phyloP scores from a whole-genome alignment of 2,329 filamentous ascomycete genomes.

The Fusarium sp. region DNA sequence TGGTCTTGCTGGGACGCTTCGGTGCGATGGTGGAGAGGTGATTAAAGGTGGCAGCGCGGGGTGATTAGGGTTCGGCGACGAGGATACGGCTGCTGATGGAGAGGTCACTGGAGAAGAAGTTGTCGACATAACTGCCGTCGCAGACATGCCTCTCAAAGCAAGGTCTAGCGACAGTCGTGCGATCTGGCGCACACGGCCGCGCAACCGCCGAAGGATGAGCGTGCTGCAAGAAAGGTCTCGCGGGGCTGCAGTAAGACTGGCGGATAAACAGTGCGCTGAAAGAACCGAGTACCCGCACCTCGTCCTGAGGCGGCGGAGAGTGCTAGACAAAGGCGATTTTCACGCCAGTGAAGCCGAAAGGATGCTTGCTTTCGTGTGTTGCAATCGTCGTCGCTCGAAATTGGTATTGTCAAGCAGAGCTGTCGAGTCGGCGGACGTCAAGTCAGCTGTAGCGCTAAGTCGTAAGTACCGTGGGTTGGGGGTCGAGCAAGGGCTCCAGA shows the following conservation, averaged over 20 bases:
- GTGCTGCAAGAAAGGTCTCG: constrained; percentile 35
- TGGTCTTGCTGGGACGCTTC: constrained; percentile 72
- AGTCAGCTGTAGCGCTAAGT: constrained; percentile 48
- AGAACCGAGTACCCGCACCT: constrained; percentile 25
- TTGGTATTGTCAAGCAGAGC: constrained; percentile 29
- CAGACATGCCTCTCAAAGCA: constrained; percentile 52
- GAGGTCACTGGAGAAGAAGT: constrained; percentile 68
- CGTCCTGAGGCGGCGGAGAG: constrained; percentile 26
- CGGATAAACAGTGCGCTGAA: constrained; percentile 27
- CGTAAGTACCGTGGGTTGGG: constrained; percentile 27
- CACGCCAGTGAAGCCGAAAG: constrained; percentile 27
- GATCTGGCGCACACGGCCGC: constrained; percentile 50
- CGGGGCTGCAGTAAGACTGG: constrained; percentile 42
- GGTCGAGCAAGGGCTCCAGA: constrained; percentile 42
- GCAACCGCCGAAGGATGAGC: constrained; percentile 45
- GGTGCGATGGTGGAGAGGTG: constrained; percentile 69
- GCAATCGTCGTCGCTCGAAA: constrained; percentile 25
- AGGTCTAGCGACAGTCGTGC: constrained; percentile 47
- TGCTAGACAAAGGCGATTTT: constrained; percentile 23
- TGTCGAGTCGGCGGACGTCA: constrained; percentile 44
- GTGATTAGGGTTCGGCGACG: constrained; percentile 64
- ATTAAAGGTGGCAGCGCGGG: constrained; percentile 69
- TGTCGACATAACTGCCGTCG: constrained; percentile 69
- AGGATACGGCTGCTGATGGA: constrained; percentile 62
- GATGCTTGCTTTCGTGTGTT: constrained; percentile 26